Evolutionary conservation across 257 asterid species (phyloP).

Genomic region (Jacaranda copaia): DNA sequence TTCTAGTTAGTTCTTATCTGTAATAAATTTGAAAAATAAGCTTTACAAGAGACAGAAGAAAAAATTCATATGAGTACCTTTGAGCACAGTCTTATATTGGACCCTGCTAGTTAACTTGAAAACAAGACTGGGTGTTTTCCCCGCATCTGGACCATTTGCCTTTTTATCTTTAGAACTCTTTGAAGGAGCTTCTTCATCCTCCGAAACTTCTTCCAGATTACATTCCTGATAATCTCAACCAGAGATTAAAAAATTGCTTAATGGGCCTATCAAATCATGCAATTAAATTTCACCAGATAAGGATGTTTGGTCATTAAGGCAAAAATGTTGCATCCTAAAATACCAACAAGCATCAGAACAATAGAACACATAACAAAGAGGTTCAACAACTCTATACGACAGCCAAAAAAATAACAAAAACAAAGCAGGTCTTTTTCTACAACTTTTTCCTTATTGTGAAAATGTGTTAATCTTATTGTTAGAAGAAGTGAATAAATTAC

Average conservation of each 20-base stretch:
- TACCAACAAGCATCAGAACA: slow-evolving; percentile 4
- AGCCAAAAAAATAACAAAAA: neutral
- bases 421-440: neutral
- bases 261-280: slow-evolving; percentile 25
- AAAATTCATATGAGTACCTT: slow-evolving; percentile 52
- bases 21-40: slow-evolving; percentile 15
- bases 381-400: neutral
- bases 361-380: neutral
- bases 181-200: slow-evolving; percentile 85
- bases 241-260: slow-evolving; percentile 8
- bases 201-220: slow-evolving; percentile 87
- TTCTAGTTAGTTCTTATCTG: slow-evolving; percentile 22
- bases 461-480: neutral
- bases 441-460: neutral
- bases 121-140: slow-evolving; percentile 74
- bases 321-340: neutral
- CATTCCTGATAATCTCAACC: slow-evolving; percentile 69
- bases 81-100: slow-evolving; percentile 92
- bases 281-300: slow-evolving; percentile 5
- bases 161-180: slow-evolving; percentile 95
- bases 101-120: slow-evolving; percentile 88
- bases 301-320: slow-evolving; percentile 6
- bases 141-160: slow-evolving; percentile 82
- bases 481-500: neutral
- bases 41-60: neutral